Percentiles rank a stretch among this genome's conserved stretches.
Evolutionary conservation across 2,329 filamentous ascomycete genomes (phyloP).

Genomic region (Aspergillus sergii): DNA sequence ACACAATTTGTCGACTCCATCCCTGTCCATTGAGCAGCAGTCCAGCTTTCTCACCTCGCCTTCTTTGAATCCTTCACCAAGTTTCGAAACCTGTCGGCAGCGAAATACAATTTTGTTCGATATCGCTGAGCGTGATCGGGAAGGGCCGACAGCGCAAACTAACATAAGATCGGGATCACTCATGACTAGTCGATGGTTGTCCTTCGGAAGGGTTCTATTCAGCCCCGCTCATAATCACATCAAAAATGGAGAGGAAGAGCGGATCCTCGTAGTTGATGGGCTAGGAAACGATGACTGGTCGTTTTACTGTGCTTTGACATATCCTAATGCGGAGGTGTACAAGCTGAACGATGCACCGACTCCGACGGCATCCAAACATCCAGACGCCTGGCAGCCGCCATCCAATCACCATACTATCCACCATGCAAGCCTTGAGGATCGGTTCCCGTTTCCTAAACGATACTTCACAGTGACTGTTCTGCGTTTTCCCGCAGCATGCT

Average conservation of each 20-base stretch:
- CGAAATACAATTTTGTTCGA: slow-evolving; percentile 40
- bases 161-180: slow-evolving; percentile 54
- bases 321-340: slow-evolving; percentile 49
- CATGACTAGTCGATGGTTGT: slow-evolving; percentile 55
- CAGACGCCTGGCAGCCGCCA: slow-evolving; percentile 47
- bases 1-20: slow-evolving; percentile 22
- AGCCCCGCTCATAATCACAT: slow-evolving; percentile 53
- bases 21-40: slow-evolving; percentile 26
- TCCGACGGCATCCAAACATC: slow-evolving; percentile 37
- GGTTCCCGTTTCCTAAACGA: slow-evolving; percentile 50
- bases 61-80: slow-evolving; percentile 24
- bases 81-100: slow-evolving; percentile 33
- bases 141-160: slow-evolving; percentile 44
- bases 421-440: slow-evolving; percentile 42
- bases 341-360: slow-evolving; percentile 42
- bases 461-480: slow-evolving; percentile 51
- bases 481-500: slow-evolving; percentile 50
- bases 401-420: slow-evolving; percentile 47
- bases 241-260: slow-evolving; percentile 41
- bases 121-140: slow-evolving; percentile 45
- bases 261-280: slow-evolving; percentile 53
- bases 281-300: slow-evolving; percentile 57
- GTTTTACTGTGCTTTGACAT: slow-evolving; percentile 54
- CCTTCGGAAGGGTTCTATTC: slow-evolving; percentile 54
- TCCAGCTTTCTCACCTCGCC: slow-evolving; percentile 31